Evolutionary conservation across 148 eudicot genomes (phyloP).

Genomic region (Simmondsia chinensis): DNA sequence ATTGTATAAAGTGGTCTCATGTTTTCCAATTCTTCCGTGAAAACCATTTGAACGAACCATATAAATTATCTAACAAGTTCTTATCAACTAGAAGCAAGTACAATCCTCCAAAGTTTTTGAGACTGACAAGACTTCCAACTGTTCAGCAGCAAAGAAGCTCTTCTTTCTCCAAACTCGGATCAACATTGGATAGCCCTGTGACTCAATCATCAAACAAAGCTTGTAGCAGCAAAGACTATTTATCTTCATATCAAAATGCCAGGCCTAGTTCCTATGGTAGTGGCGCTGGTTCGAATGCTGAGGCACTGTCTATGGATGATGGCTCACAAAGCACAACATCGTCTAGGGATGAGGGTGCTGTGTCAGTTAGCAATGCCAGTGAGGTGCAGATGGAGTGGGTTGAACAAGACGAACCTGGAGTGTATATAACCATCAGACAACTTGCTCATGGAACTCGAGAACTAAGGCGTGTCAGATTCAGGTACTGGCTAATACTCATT

Average conservation of each 20-base stretch:
- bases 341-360: conserved; percentile 64
- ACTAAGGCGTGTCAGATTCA: conserved; percentile 92
- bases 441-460: conserved; percentile 80
- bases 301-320: conserved; percentile 64
- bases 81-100: too few relatives aligned
- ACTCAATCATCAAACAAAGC: too few relatives aligned
- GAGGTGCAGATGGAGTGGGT: conserved; percentile 88
- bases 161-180: too few relatives aligned
- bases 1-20: too few relatives aligned
- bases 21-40: too few relatives aligned
- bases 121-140: too few relatives aligned
- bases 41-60: too few relatives aligned
- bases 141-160: too few relatives aligned
- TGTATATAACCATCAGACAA: conserved; percentile 85
- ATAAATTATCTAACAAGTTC: too few relatives aligned
- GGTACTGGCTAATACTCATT: conserved; percentile 30
- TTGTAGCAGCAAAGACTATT: too few relatives aligned
- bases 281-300: conserved; percentile 32
- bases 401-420: conserved; percentile 94
- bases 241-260: conserved; percentile 28
- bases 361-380: conserved; percentile 93
- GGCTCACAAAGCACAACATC: conserved; percentile 84
- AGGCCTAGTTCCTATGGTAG: conserved; percentile 33
- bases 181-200: too few relatives aligned
- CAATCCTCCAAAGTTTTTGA: too few relatives aligned